These are phyloP conservation scores for Suhomyces bolitotheri DNA, from an alignment of 1,139 yeast species.

Conservation along the genomic window DNA sequence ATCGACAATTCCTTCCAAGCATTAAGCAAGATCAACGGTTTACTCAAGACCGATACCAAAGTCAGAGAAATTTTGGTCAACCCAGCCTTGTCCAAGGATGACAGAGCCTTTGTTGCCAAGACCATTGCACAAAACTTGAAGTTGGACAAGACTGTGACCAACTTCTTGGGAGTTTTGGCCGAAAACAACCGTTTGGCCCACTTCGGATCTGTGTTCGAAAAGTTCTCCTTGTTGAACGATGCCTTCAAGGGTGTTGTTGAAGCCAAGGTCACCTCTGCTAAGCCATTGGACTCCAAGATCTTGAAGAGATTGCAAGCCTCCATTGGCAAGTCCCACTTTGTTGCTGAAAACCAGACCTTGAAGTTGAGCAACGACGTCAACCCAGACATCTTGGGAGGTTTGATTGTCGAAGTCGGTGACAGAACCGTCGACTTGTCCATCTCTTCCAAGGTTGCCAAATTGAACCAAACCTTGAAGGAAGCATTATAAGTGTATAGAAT, in stretches of 20 bases:
- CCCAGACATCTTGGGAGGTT: slow-evolving; percentile 94
- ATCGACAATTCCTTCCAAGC: slow-evolving; percentile 72
- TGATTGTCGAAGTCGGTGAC: slow-evolving; percentile 95
- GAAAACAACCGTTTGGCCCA: slow-evolving; percentile 91
- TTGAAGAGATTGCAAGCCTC: slow-evolving; percentile 80
- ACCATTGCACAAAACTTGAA: slow-evolving; percentile 56
- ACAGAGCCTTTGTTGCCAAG: slow-evolving; percentile 71
- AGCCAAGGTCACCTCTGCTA: slow-evolving; percentile 89
- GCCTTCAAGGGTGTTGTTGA: slow-evolving; percentile 91
- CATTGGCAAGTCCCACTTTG: slow-evolving; percentile 73
- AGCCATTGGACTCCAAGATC: slow-evolving; percentile 79
- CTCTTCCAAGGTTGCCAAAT: slow-evolving; percentile 78
- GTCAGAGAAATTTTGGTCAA: slow-evolving; percentile 63
- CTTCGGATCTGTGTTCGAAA: slow-evolving; percentile 63
- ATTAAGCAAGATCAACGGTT: slow-evolving; percentile 56
- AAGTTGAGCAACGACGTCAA: slow-evolving; percentile 79
- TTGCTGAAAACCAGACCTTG: slow-evolving; percentile 84
- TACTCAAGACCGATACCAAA: slow-evolving; percentile 64
- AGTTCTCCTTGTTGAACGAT: slow-evolving; percentile 77
- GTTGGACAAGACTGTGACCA: slow-evolving; percentile 74
- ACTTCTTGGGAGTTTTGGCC: slow-evolving; percentile 82
- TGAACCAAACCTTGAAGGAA: slow-evolving; percentile 86
- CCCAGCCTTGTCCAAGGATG: slow-evolving; percentile 80
- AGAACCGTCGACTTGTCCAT: slow-evolving; percentile 93
- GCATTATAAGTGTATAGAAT: slow-evolving; percentile 43